Percentiles rank a stretch among this genome's conserved stretches.
Conservation (phyloP, 1,284 basidiomycete species). For the Marasmius fiardii region DNA sequence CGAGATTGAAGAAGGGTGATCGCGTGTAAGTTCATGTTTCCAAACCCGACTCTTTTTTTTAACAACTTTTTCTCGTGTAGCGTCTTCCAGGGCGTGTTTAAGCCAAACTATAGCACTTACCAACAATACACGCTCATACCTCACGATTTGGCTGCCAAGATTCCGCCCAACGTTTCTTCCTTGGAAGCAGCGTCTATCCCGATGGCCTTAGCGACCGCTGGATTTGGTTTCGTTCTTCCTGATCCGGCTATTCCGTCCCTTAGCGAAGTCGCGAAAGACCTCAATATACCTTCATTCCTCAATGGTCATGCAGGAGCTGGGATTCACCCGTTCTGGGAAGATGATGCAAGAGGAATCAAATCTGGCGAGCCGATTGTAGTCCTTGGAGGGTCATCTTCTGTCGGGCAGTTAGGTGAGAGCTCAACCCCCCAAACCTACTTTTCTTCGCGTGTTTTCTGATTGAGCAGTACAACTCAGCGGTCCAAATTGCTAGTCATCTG, state of each 20-base stretch:
- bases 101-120: constrained; percentile 36
- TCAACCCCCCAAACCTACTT: no score
- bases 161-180: not conserved
- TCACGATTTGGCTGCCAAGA: not conserved
- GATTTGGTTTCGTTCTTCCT: not conserved
- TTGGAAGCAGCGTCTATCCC: constrained; percentile 25
- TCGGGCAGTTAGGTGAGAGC: constrained; percentile 28
- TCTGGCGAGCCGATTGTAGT: constrained; percentile 20
- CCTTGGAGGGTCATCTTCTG: constrained; percentile 23
- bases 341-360: constrained; percentile 28
- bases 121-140: constrained; percentile 52
- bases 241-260: not conserved
- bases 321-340: constrained; percentile 25
- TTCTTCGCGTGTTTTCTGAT: no score
- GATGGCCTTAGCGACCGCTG: not conserved
- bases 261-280: not conserved
- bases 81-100: constrained; percentile 35
- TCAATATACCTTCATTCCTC: constrained; percentile 31
- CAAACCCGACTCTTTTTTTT: not conserved
- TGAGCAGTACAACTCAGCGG: no score
- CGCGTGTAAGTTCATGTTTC: constrained; percentile 41
- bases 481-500: constrained; percentile 18
- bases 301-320: constrained; percentile 26
- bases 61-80: constrained; percentile 21
- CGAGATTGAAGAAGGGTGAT: constrained; percentile 50